Evolutionary conservation across 2,329 filamentous ascomycete genomes (phyloP).

Genomic region (Beauveria scarabaeidicola): DNA sequence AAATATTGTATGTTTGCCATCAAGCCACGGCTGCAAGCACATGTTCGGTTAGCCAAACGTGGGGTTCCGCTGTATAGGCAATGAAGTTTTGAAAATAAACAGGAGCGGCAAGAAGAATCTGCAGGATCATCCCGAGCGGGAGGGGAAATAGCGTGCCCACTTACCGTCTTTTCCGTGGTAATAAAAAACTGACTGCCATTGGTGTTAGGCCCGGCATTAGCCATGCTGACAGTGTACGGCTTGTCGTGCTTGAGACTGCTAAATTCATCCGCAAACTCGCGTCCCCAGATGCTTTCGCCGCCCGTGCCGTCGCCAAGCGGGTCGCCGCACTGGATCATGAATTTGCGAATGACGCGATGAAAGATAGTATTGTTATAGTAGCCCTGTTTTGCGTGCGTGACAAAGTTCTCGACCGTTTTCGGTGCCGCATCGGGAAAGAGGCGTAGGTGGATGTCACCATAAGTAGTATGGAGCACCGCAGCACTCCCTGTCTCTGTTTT

Average conservation of each 20-base stretch:
- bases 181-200: conserved; percentile 98
- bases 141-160: conserved; percentile 23
- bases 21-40: conserved; percentile 65
- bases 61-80: conserved; percentile 7
- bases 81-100: neutral
- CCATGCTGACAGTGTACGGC: conserved; percentile 95
- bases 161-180: conserved; percentile 87
- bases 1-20: conserved; percentile 94
- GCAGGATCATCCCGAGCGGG: conserved; percentile 1
- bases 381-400: conserved; percentile 76
- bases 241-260: conserved; percentile 87
- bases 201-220: conserved; percentile 89
- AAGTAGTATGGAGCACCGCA: conserved; percentile 83
- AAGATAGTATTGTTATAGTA: conserved; percentile 99
- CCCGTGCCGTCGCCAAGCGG: conserved; percentile 86
- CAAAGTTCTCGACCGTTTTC: conserved; percentile 94
- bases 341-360: conserved; percentile 93
- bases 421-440: conserved; percentile 90
- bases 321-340: conserved; percentile 98
- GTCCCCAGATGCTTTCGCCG: conserved; percentile 83
- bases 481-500: conserved; percentile 64
- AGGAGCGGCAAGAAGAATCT: conserved; percentile 4
- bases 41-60: conserved; percentile 17
- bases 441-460: conserved; percentile 88
- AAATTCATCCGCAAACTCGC: conserved; percentile 93